Percentiles rank a stretch among this genome's conserved stretches.
These are phyloP conservation scores for Metrosideros polymorpha DNA, from an alignment of 441 rosid species.

Conservation along the genomic window DNA sequence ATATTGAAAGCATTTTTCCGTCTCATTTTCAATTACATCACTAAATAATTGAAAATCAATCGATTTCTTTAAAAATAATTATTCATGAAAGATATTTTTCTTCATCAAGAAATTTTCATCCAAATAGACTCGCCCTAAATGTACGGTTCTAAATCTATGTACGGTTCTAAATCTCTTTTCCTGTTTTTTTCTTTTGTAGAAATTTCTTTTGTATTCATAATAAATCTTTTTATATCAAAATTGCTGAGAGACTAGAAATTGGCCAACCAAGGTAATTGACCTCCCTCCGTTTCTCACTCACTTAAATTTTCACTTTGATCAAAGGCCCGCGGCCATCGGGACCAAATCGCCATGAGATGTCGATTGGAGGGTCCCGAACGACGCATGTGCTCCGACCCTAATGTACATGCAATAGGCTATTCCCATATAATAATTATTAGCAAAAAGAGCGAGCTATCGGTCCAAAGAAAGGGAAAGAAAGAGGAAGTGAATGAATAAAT, in stretches of 20 bases:
- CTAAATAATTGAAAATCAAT: too few species aligned
- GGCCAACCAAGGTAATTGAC: accelerated
- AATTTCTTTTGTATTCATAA: neutral
- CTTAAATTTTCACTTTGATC: neutral
- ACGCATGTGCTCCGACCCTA: neutral
- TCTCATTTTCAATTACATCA: neutral
- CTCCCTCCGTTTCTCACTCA: neutral
- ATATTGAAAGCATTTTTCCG: accelerated
- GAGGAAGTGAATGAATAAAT: neutral
- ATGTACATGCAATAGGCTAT: neutral
- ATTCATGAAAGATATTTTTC: too few species aligned
- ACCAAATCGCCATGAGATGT: neutral
- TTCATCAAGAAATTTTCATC: too few species aligned
- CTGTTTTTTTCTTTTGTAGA: too few species aligned
- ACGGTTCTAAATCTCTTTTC: too few species aligned
- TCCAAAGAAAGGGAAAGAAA: neutral
- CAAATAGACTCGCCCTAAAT: too few species aligned
- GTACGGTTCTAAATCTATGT: too few species aligned
- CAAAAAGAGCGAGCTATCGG: neutral
- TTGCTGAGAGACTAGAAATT: neutral
- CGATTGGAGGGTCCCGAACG: neutral
- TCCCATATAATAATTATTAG: neutral
- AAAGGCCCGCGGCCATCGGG: accelerated
- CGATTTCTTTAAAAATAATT: too few species aligned
- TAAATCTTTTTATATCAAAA: neutral